Base-by-base conservation (phyloP, 495 filamentous ascomycete species). In the Penicillium odoratum region DNA sequence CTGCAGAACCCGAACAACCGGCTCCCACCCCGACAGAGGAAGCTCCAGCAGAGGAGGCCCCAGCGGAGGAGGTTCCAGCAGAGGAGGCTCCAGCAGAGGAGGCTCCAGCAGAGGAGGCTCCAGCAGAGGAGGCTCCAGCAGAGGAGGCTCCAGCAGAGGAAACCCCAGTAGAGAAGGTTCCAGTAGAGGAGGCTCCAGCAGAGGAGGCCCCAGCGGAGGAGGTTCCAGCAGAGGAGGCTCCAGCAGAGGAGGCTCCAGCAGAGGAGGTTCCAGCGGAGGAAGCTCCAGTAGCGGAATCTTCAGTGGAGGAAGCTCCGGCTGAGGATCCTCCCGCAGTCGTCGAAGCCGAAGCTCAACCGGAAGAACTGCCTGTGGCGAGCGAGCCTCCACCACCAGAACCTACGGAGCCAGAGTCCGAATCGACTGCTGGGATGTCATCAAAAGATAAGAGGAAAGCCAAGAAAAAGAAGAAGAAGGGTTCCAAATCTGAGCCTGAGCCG, bases 61-160 rank as follows among this genome's bases (percentile, higher is more conserved):
- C 51, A 1, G 11, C 55, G 7, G 29, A 34, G 49, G 54, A 48
- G 31, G 31, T 34, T 15, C 8, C 15, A 18, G 48, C 7, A 38
- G 26, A 33, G 34, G 54, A 47, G 7, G 45, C 45, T 3, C 16
- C 42, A 4, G 49, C 46, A 31, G 59, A 55, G 46, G 48, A 56
- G 46, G 5, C 56, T 16, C 45, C 51, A 6, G 58, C 50, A 51
- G 61, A 62, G 15, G 48, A 36, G 40, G 38, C 55, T 16, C 29
- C 60, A 5, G 53, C 18, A 25, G 56, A 48, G 15, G 6, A n/a
- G 29, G 11, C 21, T 28, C 21, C 21, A 28, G 18, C 11, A 11
- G 21, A 48, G 29, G 45, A 48, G 28, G 48, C 48, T n/a, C 29
- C 48, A 9, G 13, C 28, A 34, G 48, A 51, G 28, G 48, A 51